Conservation (phyloP, 495 filamentous ascomycete genomes). For the Penicillium egyptiacum region DNA sequence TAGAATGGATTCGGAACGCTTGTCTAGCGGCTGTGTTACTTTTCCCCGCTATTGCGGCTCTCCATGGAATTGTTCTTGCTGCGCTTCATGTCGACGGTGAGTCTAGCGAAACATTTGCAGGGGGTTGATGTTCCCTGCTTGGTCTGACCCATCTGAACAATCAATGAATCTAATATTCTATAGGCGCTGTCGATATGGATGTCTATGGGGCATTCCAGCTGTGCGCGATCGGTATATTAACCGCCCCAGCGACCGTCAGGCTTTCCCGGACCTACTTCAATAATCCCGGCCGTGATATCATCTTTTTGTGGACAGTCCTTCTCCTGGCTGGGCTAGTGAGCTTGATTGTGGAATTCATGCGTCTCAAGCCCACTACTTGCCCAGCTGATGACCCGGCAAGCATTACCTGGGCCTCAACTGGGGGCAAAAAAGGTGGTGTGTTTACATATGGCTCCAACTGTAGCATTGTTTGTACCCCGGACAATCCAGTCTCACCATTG, state of each 20-base stretch:
- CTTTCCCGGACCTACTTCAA: conserved; percentile 60
- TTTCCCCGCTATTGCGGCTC: conserved; percentile 58
- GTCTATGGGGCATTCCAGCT: conserved; percentile 63
- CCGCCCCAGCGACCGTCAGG: conserved; percentile 56
- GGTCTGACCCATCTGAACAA: neutral
- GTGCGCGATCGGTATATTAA: conserved; percentile 60
- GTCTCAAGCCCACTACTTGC: conserved; percentile 41
- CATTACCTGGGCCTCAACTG: conserved; percentile 26
- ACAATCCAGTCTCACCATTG: conserved; percentile 47
- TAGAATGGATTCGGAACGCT: conserved; percentile 57
- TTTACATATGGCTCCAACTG: conserved; percentile 35
- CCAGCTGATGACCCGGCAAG: conserved; percentile 38
- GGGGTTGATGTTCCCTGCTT: neutral
- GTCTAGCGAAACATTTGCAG: conserved; percentile 14
- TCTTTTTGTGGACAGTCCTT: conserved; percentile 60
- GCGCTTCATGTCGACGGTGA: conserved; percentile 51
- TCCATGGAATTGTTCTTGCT: conserved; percentile 59
- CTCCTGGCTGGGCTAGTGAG: conserved; percentile 57
- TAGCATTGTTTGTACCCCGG: conserved; percentile 41
- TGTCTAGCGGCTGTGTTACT: conserved; percentile 61
- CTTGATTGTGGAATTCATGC: conserved; percentile 60
- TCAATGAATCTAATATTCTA: conserved; percentile 1
- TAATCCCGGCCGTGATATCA: conserved; percentile 57
- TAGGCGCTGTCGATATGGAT: conserved; percentile 63
- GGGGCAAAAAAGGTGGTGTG: neutral